Conservation (phyloP, 2,329 filamentous ascomycete species). For the Cadophora luteo-olivacea region DNA sequence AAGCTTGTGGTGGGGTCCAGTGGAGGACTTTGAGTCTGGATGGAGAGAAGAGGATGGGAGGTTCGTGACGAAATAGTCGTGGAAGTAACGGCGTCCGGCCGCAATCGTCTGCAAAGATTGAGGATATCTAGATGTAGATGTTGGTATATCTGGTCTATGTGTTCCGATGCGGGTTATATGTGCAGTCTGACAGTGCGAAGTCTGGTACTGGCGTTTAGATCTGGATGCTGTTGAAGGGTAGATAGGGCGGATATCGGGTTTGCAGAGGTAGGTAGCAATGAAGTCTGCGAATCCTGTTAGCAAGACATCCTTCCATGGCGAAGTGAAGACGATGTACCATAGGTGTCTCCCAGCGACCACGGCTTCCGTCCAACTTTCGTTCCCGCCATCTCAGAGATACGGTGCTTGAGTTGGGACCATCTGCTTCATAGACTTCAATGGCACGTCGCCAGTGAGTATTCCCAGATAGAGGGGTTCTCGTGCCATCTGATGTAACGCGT, state of each 20-base stretch:
- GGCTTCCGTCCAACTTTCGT: constrained; percentile 25
- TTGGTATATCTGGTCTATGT: constrained; percentile 18
- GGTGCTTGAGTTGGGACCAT: constrained; percentile 4
- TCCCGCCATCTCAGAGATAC: constrained; percentile 29
- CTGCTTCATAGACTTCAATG: constrained; percentile 5
- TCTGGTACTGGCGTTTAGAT: constrained; percentile 21
- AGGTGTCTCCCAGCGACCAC: constrained; percentile 44
- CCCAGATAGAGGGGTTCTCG: neutral
- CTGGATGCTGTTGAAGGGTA: neutral
- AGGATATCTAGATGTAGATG: neutral
- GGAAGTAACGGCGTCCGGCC: constrained; percentile 60
- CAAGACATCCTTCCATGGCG: neutral
- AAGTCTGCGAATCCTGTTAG: constrained; percentile 35
- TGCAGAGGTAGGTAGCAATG: constrained; percentile 41
- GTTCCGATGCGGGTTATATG: constrained; percentile 16
- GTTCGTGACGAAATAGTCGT: constrained; percentile 97
- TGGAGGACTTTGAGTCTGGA: constrained; percentile 74
- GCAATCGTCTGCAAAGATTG: constrained; percentile 5
- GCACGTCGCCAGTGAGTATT: neutral
- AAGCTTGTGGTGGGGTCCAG: constrained; percentile 80
- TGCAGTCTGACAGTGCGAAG: constrained; percentile 17
- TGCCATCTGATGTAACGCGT: constrained; percentile 20
- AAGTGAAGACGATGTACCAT: constrained; percentile 35
- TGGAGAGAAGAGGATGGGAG: constrained; percentile 92
- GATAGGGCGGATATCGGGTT: constrained; percentile 19